These are phyloP conservation scores for Ceratocystis colombiana DNA, from an alignment of 2,329 filamentous ascomycete genomes.

Conservation along the genomic window DNA sequence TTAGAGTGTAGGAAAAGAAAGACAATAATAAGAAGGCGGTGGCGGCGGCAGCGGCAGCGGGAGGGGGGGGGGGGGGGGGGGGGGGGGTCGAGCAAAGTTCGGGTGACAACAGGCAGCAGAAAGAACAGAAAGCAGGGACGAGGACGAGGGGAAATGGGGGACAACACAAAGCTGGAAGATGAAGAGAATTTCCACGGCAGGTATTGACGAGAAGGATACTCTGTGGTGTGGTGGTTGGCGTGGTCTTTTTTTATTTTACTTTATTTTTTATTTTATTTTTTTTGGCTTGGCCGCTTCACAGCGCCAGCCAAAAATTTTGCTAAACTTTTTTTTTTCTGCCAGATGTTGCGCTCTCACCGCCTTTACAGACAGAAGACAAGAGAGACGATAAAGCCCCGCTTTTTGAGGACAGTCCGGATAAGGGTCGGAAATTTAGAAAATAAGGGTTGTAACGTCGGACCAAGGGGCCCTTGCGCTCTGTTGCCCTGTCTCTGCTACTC, in stretches of 20 bases:
- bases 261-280: slow-evolving; percentile 13
- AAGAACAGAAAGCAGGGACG: background rate
- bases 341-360: slow-evolving; percentile 17
- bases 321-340: slow-evolving; percentile 25
- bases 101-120: background rate
- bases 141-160: background rate
- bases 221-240: background rate
- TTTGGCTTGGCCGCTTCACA: slow-evolving; percentile 1
- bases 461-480: background rate
- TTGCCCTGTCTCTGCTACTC: no score
- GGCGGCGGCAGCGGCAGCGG: no score
- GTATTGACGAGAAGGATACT: background rate
- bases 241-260: slow-evolving; percentile 13
- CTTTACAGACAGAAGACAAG: background rate
- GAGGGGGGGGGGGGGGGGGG: background rate
- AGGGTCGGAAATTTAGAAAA: background rate
- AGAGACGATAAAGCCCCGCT: slow-evolving; percentile 14
- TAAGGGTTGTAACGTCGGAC: background rate
- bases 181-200: slow-evolving; percentile 1
- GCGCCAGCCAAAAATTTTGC: slow-evolving; percentile 22
- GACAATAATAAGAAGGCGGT: background rate
- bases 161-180: background rate
- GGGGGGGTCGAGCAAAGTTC: background rate
- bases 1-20: background rate
- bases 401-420: background rate